Percentiles rank a stretch among this genome's conserved stretches.
Conservation (phyloP, 257 asterid species). For the Rauvolfia tetraphylla region DNA sequence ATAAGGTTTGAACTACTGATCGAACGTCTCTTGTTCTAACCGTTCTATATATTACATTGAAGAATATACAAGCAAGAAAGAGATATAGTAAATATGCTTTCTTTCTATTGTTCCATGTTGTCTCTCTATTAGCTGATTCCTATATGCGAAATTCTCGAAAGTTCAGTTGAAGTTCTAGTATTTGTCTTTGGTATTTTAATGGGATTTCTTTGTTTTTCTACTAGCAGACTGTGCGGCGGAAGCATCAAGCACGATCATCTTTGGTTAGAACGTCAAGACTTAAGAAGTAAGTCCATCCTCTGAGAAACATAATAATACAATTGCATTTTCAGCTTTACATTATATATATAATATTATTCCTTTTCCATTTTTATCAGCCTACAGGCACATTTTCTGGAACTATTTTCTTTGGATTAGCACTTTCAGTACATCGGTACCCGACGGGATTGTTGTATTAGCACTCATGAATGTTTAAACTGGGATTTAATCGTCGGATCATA, state of each 20-base stretch:
- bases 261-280: constrained; percentile 28
- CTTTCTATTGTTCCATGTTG: not conserved
- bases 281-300: not conserved
- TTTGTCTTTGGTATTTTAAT: not conserved
- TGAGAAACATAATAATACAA: not conserved
- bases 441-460: no score
- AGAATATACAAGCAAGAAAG: not conserved
- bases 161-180: not conserved
- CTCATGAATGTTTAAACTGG: no score
- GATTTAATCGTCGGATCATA: no score
- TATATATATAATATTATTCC: no score
- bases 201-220: not conserved
- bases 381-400: no score
- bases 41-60: not conserved
- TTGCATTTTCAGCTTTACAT: no score
- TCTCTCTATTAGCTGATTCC: not conserved
- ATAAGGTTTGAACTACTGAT: not conserved
- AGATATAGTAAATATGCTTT: no score
- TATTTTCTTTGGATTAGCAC: no score
- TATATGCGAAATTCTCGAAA: no score
- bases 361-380: no score
- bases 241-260: constrained; percentile 25
- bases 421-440: no score
- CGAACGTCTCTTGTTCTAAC: not conserved
- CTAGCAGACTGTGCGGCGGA: constrained; percentile 17